A percentile compares a stretch with the other conserved stretches of the same genome.
These are phyloP conservation scores for Wickerhamomyces ciferrii DNA, from an alignment of 805 yeast genomes.

Conservation along the genomic window DNA sequence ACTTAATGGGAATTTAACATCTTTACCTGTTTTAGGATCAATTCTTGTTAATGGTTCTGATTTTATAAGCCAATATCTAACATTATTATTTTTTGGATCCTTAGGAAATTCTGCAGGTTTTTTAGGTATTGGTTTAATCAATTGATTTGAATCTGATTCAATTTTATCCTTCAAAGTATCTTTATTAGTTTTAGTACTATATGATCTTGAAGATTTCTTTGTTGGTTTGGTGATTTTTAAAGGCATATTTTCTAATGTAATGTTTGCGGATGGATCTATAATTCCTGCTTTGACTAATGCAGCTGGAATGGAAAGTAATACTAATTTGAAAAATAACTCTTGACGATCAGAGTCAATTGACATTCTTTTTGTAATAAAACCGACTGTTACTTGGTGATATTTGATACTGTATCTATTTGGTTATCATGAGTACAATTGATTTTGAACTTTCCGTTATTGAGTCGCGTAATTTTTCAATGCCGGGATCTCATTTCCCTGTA, in stretches of 20 bases:
- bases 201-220: neutral
- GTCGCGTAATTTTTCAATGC: too few species aligned
- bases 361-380: too few species aligned
- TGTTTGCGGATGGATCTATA: too few species aligned
- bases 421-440: too few species aligned
- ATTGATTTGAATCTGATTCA: neutral
- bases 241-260: neutral
- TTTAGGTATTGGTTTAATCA: conserved; percentile 23
- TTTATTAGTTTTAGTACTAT: neutral
- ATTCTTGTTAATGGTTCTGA: conserved; percentile 48
- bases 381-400: too few species aligned
- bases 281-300: too few species aligned
- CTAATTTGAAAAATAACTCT: too few species aligned
- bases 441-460: too few species aligned
- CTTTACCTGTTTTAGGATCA: conserved; percentile 40
- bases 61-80: conserved; percentile 48
- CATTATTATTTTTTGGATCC: conserved; percentile 20
- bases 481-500: too few species aligned
- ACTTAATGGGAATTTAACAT: conserved; percentile 42
- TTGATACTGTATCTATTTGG: too few species aligned
- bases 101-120: conserved; percentile 27
- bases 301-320: too few species aligned
- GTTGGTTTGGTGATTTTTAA: neutral
- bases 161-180: neutral
- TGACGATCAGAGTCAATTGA: too few species aligned